Percentiles rank a stretch among this genome's conserved stretches.
These are phyloP conservation scores for Pisolithus sp. DNA, from an alignment of 768 basidiomycete species.

Conservation along the genomic window DNA sequence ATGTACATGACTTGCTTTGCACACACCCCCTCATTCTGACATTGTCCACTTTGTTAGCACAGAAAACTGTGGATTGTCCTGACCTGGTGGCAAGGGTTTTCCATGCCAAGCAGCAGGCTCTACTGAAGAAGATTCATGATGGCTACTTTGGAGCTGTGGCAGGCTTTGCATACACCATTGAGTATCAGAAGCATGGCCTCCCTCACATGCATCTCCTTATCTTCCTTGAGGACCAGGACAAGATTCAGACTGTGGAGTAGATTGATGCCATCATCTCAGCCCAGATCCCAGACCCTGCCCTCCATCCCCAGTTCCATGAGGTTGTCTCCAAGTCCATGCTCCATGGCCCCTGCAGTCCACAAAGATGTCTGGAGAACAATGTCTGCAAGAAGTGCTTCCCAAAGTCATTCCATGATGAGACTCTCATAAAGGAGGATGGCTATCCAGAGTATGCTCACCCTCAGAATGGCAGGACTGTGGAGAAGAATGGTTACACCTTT, in stretches of 20 bases:
- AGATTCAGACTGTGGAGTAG: slow-evolving; percentile 29
- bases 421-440: slow-evolving; percentile 30
- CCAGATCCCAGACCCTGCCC: slow-evolving; percentile 35
- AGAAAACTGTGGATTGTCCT: slow-evolving; percentile 37
- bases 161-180: slow-evolving; percentile 45
- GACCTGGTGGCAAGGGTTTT: slow-evolving; percentile 45
- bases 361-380: slow-evolving; percentile 35
- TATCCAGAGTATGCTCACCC: slow-evolving; percentile 35
- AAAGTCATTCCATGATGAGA: slow-evolving; percentile 30
- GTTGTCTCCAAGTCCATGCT: slow-evolving; percentile 37
- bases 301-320: slow-evolving; percentile 34
- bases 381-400: slow-evolving; percentile 39
- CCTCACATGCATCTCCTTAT: slow-evolving; percentile 50
- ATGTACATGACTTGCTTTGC: background rate
- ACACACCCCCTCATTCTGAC: background rate
- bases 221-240: slow-evolving; percentile 29
- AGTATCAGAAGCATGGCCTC: slow-evolving; percentile 53
- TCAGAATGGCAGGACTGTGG: slow-evolving; percentile 27
- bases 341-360: slow-evolving; percentile 35
- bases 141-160: slow-evolving; percentile 37
- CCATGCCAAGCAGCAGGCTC: slow-evolving; percentile 31
- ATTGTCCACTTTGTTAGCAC: slow-evolving; percentile 11
- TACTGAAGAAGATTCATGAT: slow-evolving; percentile 32
- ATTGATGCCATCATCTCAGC: slow-evolving; percentile 39
- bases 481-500: slow-evolving; percentile 14